A percentile compares a stretch with the other conserved stretches of the same genome.
These are phyloP conservation scores for Macrolepiota albuminosa DNA, from an alignment of 768 basidiomycete genomes.

Conservation along the genomic window DNA sequence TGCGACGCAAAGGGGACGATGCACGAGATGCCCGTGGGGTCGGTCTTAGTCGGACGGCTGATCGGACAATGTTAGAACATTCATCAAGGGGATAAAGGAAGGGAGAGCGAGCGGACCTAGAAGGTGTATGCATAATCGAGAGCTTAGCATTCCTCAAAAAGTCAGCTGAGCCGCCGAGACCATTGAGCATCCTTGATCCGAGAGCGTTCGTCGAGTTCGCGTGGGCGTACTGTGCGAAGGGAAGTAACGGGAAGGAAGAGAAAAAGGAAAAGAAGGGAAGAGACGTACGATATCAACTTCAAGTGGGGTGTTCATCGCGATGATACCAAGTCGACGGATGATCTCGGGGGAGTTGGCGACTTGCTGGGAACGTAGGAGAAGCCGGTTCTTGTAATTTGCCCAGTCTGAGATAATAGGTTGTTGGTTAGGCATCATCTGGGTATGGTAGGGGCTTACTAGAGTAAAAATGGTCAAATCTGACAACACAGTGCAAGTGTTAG, in stretches of 20 bases:
- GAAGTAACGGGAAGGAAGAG: not conserved
- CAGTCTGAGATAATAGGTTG: conserved; percentile 27
- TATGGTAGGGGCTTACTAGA: conserved; percentile 23
- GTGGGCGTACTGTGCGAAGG: conserved; percentile 35
- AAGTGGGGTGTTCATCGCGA: conserved; percentile 48
- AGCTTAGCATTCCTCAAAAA: conserved; percentile 46
- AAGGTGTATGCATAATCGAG: conserved; percentile 48
- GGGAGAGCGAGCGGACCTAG: conserved; percentile 20
- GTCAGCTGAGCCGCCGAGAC: conserved; percentile 44
- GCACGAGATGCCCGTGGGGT: conserved; percentile 45
- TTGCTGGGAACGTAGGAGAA: conserved; percentile 45
- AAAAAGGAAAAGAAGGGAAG: not conserved
- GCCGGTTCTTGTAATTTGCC: conserved; percentile 40
- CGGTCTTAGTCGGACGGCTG: conserved; percentile 41
- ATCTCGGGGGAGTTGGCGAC: conserved; percentile 48
- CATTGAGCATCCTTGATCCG: conserved; percentile 48
- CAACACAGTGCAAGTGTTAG: not conserved
- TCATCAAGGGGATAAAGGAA: not conserved
- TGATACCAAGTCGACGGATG: conserved; percentile 42
- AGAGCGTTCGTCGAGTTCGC: conserved; percentile 48
- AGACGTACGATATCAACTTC: conserved; percentile 43
- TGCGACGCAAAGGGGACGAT: conserved; percentile 46
- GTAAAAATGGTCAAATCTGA: conserved; percentile 44
- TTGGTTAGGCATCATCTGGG: not conserved
- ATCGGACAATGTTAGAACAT: not conserved